These are phyloP conservation scores for Euphorbia tirucalli DNA, from an alignment of 345 rosid genomes.

Conservation along the genomic window DNA sequence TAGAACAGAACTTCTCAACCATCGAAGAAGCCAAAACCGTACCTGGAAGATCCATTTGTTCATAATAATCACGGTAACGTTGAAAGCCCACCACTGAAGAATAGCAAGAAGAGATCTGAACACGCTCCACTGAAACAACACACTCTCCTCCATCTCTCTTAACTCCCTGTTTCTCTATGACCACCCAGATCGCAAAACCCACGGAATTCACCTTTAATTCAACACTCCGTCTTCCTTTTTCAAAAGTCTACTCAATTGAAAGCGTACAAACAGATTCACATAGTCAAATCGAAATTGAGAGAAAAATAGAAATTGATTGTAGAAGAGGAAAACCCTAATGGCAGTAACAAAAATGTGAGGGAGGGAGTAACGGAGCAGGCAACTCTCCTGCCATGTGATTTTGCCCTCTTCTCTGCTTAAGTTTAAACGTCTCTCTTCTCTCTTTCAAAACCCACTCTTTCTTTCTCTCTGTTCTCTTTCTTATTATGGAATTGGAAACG, in stretches of 20 bases:
- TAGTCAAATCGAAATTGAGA: neutral
- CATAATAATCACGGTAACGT: conserved; percentile 93
- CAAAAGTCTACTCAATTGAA: neutral
- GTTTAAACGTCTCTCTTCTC: conserved; percentile 40
- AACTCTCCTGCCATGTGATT: conserved; percentile 45
- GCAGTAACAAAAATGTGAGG: conserved; percentile 18
- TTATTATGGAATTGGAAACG: neutral
- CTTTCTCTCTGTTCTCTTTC: neutral
- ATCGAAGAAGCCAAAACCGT: conserved; percentile 7
- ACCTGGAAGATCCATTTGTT: conserved; percentile 99
- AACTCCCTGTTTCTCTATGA: neutral
- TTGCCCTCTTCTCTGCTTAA: conserved; percentile 27
- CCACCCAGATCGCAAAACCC: conserved; percentile 7
- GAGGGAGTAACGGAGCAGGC: conserved; percentile 48
- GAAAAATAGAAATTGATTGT: too few species aligned
- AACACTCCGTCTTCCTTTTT: neutral
- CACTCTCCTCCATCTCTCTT: conserved; percentile 73
- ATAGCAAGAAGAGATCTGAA: conserved; percentile 94
- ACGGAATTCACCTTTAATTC: conserved; percentile 12
- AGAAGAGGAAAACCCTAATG: conserved; percentile 41
- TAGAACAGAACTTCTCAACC: neutral
- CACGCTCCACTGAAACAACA: conserved; percentile 53
- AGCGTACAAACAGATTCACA: neutral
- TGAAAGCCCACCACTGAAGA: conserved; percentile 95
- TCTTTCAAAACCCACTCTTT: conserved; percentile 14